Evolutionary conservation across 371 early-diverging fungal species (phyloP).

Genomic region (Synchytrium microbalum): DNA sequence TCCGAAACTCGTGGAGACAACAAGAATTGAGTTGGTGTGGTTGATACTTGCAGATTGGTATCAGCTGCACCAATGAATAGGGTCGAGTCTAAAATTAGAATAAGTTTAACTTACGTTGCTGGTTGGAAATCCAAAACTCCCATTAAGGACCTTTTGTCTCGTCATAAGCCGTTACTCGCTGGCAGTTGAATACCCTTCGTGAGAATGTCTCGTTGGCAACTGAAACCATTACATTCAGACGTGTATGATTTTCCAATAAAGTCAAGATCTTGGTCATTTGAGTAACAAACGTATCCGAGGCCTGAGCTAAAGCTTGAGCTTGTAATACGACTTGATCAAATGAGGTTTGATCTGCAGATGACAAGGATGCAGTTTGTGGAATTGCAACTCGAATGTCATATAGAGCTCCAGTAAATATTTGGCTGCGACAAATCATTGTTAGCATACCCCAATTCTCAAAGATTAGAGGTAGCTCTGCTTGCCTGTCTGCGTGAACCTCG

Average conservation of each 20-base stretch:
- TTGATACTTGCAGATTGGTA: slow-evolving; percentile 7
- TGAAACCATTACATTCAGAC: slow-evolving; percentile 5
- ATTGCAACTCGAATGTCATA: slow-evolving; percentile 20
- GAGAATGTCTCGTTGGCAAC: slow-evolving; percentile 12
- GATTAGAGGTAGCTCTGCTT: not conserved
- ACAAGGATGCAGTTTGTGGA: not conserved
- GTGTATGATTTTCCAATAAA: slow-evolving; percentile 12
- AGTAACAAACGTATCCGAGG: slow-evolving; percentile 19
- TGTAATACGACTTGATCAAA: slow-evolving; percentile 22
- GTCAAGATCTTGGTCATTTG: slow-evolving; percentile 17
- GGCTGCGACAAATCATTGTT: slow-evolving; percentile 10
- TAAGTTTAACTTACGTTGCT: slow-evolving; percentile 9
- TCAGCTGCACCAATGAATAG: not conserved
- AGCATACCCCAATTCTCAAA: not conserved
- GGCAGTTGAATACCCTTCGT: slow-evolving; percentile 18
- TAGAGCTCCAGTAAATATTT: slow-evolving; percentile 23
- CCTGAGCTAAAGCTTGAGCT: slow-evolving; percentile 16
- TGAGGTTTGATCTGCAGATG: slow-evolving; percentile 8
- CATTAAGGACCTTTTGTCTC: slow-evolving; percentile 20
- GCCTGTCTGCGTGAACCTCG: slow-evolving; percentile 20
- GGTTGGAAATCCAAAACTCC: slow-evolving; percentile 10
- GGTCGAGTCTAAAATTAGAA: not conserved
- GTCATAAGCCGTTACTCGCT: slow-evolving; percentile 8
- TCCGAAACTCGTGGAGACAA: slow-evolving; percentile 17
- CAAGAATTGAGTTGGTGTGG: slow-evolving; percentile 20